phyloP scores from a whole-genome alignment of 2,329 filamentous ascomycete species.

The Colletotrichum lindemuthianum region DNA sequence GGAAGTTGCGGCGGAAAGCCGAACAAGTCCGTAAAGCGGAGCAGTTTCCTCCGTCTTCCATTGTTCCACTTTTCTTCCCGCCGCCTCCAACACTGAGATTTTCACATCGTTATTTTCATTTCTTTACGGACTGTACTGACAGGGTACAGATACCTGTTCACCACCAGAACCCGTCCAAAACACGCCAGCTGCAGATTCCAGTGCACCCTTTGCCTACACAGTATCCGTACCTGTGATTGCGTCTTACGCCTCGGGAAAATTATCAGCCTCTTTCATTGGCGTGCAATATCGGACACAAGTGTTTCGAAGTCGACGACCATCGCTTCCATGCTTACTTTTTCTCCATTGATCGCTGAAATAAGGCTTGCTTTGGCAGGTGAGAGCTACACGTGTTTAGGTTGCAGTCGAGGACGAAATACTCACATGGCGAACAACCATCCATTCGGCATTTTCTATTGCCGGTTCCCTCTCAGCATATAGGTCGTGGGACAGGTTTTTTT shows the following conservation, averaged over 20 bases:
- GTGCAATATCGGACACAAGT: not conserved
- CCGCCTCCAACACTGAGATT: not conserved
- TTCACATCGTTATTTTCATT: constrained; percentile 1
- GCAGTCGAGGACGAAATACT: too few species aligned
- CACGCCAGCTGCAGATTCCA: constrained; percentile 25
- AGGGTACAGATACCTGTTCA: too few species aligned
- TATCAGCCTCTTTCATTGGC: not conserved
- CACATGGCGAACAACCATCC: too few species aligned
- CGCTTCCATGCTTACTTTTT: too few species aligned
- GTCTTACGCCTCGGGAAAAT: not conserved
- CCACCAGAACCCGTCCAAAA: too few species aligned
- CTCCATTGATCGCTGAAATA: too few species aligned
- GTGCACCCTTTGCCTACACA: not conserved
- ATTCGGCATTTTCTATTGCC: too few species aligned
- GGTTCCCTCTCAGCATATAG: too few species aligned
- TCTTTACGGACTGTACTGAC: too few species aligned
- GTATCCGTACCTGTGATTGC: constrained; percentile 1
- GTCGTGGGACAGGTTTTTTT: too few species aligned
- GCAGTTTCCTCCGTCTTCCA: not conserved
- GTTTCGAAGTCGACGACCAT: not conserved
- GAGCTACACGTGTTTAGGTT: too few species aligned
- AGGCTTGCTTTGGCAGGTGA: too few species aligned
- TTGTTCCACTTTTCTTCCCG: not conserved
- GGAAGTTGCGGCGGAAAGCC: not conserved
- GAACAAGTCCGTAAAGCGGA: not conserved